A percentile compares a stretch with the other conserved stretches of the same genome.
Conservation (phyloP, 768 basidiomycete genomes). For the Tephrocybe sp. region DNA sequence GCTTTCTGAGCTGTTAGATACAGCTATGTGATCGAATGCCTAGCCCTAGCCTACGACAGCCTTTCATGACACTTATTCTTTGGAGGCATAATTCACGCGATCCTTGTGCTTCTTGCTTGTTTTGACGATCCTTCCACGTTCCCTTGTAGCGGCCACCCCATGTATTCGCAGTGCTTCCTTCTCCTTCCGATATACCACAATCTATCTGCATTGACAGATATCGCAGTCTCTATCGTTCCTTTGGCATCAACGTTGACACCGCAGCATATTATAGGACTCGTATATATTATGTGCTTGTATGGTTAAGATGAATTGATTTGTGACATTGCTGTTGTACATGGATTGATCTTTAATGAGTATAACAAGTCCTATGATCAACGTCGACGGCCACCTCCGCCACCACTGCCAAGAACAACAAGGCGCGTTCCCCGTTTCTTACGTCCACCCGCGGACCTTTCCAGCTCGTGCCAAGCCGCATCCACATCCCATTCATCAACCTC, state of each 20-base stretch:
- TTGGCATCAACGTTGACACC: slow-evolving; percentile 6
- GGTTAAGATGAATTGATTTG: slow-evolving; percentile 8
- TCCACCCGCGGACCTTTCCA: slow-evolving; percentile 58
- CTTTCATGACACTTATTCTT: slow-evolving; percentile 12
- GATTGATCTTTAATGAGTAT: slow-evolving; percentile 5
- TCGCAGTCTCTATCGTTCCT: not conserved
- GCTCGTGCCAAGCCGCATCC: slow-evolving; percentile 79
- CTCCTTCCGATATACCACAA: slow-evolving; percentile 16
- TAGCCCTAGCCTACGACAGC: slow-evolving; percentile 16
- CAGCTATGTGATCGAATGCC: slow-evolving; percentile 16
- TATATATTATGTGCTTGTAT: slow-evolving; percentile 18
- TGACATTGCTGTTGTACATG: slow-evolving; percentile 15
- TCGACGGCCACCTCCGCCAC: slow-evolving; percentile 57
- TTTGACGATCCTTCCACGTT: slow-evolving; percentile 9
- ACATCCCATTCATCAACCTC: slow-evolving; percentile 73
- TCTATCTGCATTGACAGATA: slow-evolving; percentile 14
- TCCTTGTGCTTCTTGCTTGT: slow-evolving; percentile 4
- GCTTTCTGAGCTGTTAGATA: slow-evolving; percentile 6
- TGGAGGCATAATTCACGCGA: slow-evolving; percentile 8
- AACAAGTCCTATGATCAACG: slow-evolving; percentile 12
- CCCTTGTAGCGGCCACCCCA: slow-evolving; percentile 7
- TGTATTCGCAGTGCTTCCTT: slow-evolving; percentile 13
- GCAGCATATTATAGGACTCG: slow-evolving; percentile 14
- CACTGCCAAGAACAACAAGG: slow-evolving; percentile 72
- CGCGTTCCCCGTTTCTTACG: slow-evolving; percentile 63